Conservation (phyloP, 768 basidiomycete species). For the Postia placenta region DNA sequence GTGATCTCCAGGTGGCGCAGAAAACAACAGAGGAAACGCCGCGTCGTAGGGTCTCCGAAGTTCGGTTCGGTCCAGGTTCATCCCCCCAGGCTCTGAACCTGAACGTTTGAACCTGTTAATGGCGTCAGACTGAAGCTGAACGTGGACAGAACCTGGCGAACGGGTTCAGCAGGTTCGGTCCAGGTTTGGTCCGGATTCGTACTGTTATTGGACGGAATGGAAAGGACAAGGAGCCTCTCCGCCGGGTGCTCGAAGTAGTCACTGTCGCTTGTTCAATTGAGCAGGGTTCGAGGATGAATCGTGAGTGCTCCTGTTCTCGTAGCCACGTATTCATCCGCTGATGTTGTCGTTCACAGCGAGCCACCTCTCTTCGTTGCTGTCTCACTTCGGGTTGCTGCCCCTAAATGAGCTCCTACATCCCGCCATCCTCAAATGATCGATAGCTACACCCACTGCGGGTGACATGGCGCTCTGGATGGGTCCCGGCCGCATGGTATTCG, state of each 20-base stretch:
- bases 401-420: conserved; percentile 22
- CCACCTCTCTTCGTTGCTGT: conserved; percentile 31
- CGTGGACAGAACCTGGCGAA: too few relatives aligned
- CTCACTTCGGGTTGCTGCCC: conserved; percentile 24
- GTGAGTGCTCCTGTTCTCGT: conserved; percentile 1
- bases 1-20: too few relatives aligned
- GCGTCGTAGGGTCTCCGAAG: too few relatives aligned
- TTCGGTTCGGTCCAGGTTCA: too few relatives aligned
- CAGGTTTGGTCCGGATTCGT: too few relatives aligned
- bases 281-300: conserved; percentile 59
- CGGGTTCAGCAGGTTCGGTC: too few relatives aligned
- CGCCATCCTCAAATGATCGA: conserved; percentile 27
- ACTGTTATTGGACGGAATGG: too few relatives aligned
- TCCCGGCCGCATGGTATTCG: conserved; percentile 49
- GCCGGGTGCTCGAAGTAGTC: conserved; percentile 50
- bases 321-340: not conserved
- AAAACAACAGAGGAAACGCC: too few relatives aligned
- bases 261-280: conserved; percentile 57
- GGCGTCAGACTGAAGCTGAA: too few relatives aligned
- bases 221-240: conserved; percentile 33
- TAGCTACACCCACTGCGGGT: conserved; percentile 33
- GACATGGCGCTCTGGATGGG: conserved; percentile 36
- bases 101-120: too few relatives aligned
- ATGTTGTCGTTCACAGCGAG: too few relatives aligned
- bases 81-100: too few relatives aligned